A percentile compares a stretch with the other conserved stretches of the same genome.
Conservation (phyloP, 139 green algal species). For the Haematococcus lacustris region DNA sequence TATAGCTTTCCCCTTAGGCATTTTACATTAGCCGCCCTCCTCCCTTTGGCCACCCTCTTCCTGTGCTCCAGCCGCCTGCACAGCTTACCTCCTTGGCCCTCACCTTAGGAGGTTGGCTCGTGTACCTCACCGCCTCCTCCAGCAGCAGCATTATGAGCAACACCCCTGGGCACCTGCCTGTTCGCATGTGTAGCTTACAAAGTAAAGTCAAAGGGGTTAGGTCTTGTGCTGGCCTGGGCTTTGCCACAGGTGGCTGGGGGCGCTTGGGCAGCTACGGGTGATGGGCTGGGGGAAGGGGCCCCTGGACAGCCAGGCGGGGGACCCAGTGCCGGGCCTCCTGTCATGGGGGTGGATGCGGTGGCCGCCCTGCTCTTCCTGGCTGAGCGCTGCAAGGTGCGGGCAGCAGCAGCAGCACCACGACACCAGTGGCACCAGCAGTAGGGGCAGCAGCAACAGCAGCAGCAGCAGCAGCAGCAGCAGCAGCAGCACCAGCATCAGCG, state of each 20-base stretch:
- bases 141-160: background rate
- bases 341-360: constrained; percentile 43
- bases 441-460: background rate
- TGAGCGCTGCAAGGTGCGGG: constrained; percentile 50
- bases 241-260: background rate
- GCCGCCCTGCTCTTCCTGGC: constrained; percentile 87
- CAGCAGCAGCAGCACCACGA: background rate
- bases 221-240: background rate
- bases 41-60: no score
- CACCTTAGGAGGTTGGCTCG: no score
- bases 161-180: background rate
- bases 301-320: background rate
- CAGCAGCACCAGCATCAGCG: background rate
- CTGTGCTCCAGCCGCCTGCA: no score
- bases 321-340: background rate
- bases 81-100: no score
- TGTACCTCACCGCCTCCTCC: no score
- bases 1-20: no score
- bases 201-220: background rate
- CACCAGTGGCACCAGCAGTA: background rate
- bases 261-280: background rate
- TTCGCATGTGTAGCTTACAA: background rate
- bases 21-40: no score
- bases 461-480: background rate
- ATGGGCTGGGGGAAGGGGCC: background rate